phyloP scores from a whole-genome alignment of 2,329 filamentous ascomycete species.

The Hypoxylon sp. region DNA sequence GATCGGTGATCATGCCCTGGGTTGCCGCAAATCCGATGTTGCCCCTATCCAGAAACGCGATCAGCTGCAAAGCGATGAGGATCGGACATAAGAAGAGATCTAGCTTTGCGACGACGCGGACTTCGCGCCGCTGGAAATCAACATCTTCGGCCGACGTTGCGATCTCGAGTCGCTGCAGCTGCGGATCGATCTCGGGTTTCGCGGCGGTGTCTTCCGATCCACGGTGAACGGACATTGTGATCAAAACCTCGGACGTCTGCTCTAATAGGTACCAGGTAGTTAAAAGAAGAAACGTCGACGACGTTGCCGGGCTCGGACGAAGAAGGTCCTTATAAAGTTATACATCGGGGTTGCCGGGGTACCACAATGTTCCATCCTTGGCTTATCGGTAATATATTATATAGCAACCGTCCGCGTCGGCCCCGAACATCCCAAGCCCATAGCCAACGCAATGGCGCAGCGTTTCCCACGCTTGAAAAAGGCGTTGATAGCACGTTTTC shows the following conservation, averaged over 20 bases:
- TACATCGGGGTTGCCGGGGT: slow-evolving; percentile 1
- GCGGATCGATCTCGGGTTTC: slow-evolving; percentile 34
- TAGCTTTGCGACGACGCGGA: slow-evolving; percentile 39
- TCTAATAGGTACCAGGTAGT: background rate
- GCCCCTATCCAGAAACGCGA: slow-evolving; percentile 39
- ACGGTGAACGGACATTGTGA: slow-evolving; percentile 29
- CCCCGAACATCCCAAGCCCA: slow-evolving; percentile 23
- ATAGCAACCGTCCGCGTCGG: slow-evolving; percentile 19
- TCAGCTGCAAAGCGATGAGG: slow-evolving; percentile 36
- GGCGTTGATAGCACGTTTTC: background rate
- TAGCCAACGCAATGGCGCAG: background rate
- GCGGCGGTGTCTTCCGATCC: slow-evolving; percentile 31
- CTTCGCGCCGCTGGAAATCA: slow-evolving; percentile 38
- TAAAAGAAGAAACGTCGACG: slow-evolving; percentile 1
- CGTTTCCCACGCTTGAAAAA: background rate
- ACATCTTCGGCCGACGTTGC: slow-evolving; percentile 26
- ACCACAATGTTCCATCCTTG: slow-evolving; percentile 34
- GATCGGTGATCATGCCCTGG: slow-evolving; percentile 39
- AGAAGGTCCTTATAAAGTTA: slow-evolving; percentile 5
- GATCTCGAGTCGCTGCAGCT: slow-evolving; percentile 25
- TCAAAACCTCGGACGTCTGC: too few relatives aligned
- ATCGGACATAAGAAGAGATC: slow-evolving; percentile 41
- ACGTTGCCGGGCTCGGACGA: slow-evolving; percentile 1
- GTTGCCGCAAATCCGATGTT: slow-evolving; percentile 41
- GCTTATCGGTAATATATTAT: slow-evolving; percentile 25